Conservation (phyloP, 768 basidiomycete genomes). For the Floccularia luteovirens region DNA sequence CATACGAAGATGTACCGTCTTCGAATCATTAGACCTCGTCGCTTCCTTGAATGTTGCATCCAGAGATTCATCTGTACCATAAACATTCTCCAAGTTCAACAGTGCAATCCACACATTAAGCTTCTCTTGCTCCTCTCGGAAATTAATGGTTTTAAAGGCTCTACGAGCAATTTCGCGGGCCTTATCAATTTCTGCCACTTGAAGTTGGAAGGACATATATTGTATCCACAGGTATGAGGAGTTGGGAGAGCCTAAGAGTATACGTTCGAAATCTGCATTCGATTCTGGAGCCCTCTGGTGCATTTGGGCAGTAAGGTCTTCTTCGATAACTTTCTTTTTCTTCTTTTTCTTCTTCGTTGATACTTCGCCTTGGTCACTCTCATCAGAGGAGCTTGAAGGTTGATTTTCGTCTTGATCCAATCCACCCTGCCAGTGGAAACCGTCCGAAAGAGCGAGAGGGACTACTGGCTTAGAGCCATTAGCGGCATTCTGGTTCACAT, state of each 20-base stretch:
- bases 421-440: constrained; percentile 67
- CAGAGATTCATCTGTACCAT: constrained; percentile 76
- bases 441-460: constrained; percentile 45
- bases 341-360: constrained; percentile 57
- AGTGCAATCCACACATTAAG: constrained; percentile 97
- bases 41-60: constrained; percentile 89
- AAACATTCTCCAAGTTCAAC: constrained; percentile 89
- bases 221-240: constrained; percentile 99
- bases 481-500: constrained; percentile 8
- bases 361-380: constrained; percentile 37
- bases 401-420: constrained; percentile 27
- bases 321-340: constrained; percentile 64
- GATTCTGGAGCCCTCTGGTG: constrained; percentile 84
- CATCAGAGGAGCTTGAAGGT: constrained; percentile 36
- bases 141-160: constrained; percentile 82
- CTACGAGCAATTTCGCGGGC: constrained; percentile 82
- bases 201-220: constrained; percentile 98
- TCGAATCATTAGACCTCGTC: constrained; percentile 83
- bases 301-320: constrained; percentile 83
- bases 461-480: constrained; percentile 9
- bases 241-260: constrained; percentile 89
- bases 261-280: constrained; percentile 89
- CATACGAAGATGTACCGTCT: constrained; percentile 80
- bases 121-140: constrained; percentile 94
- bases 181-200: constrained; percentile 94